Conservation (phyloP, 1,284 basidiomycete species). For the Leccinum subrobustum region DNA sequence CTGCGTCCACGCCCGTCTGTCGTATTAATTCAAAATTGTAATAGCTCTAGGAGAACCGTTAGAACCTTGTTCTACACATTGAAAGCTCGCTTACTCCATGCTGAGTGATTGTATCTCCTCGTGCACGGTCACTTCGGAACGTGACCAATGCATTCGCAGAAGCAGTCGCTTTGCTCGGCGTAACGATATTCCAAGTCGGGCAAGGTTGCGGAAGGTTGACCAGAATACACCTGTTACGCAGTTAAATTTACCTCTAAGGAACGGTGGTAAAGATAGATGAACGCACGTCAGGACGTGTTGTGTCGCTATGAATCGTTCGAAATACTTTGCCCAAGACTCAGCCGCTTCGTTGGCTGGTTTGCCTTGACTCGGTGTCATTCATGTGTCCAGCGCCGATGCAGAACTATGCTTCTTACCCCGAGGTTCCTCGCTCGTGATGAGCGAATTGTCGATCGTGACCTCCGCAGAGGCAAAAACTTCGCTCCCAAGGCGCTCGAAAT, state of each 20-base stretch:
- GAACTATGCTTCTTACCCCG: conserved; percentile 8
- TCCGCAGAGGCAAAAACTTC: conserved; percentile 28
- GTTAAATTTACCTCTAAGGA: background rate
- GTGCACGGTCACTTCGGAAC: conserved; percentile 22
- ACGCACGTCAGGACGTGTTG: conserved; percentile 28
- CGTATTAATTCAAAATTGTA: conserved; percentile 29
- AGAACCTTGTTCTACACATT: background rate
- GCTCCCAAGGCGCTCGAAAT: conserved; percentile 26
- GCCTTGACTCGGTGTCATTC: conserved; percentile 14
- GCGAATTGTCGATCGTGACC: conserved; percentile 24
- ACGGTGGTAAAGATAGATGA: background rate
- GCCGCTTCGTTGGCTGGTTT: conserved; percentile 19
- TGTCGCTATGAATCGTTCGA: conserved; percentile 22
- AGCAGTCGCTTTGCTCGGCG: conserved; percentile 23
- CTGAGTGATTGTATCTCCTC: conserved; percentile 24
- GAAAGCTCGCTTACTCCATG: conserved; percentile 19
- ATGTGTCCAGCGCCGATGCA: background rate
- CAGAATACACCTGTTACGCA: conserved; percentile 20
- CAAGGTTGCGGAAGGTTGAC: conserved; percentile 30
- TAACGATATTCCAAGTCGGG: conserved; percentile 20
- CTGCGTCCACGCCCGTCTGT: conserved; percentile 11
- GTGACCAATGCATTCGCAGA: conserved; percentile 28
- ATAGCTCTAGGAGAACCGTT: conserved; percentile 15
- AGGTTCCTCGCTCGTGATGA: conserved; percentile 23
- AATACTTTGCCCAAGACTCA: conserved; percentile 20